These are phyloP conservation scores for Cladosporium austrohemisphaericum DNA, from an alignment of 2,329 filamentous ascomycete species.

Conservation along the genomic window DNA sequence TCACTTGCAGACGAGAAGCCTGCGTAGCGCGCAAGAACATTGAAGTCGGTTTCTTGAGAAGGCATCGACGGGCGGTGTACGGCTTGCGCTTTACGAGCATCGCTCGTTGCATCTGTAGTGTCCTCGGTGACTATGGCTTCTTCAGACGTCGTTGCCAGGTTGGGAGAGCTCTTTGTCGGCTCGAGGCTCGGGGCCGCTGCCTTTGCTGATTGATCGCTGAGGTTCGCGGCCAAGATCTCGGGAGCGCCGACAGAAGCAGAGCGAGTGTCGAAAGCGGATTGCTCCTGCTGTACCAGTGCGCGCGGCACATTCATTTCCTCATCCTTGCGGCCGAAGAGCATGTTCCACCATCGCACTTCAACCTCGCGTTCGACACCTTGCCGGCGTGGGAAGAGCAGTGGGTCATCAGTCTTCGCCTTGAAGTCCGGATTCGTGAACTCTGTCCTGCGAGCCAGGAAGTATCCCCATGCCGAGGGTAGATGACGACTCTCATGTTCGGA, in stretches of 20 bases:
- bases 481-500: slow-evolving; percentile 57
- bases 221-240: neutral
- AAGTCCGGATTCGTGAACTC: slow-evolving; percentile 84
- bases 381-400: slow-evolving; percentile 71
- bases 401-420: slow-evolving; percentile 70
- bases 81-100: neutral
- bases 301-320: slow-evolving; percentile 81
- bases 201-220: neutral
- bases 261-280: slow-evolving; percentile 12
- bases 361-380: slow-evolving; percentile 34
- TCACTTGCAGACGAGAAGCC: slow-evolving; percentile 2
- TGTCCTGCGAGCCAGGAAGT: slow-evolving; percentile 75
- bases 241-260: slow-evolving; percentile 1
- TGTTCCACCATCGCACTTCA: slow-evolving; percentile 91
- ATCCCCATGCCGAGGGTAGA: slow-evolving; percentile 90
- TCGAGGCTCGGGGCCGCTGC: slow-evolving; percentile 6
- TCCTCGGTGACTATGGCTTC: neutral
- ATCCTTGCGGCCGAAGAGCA: slow-evolving; percentile 79
- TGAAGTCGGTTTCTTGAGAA: slow-evolving; percentile 14
- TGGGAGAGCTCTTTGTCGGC: neutral
- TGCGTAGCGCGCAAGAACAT: slow-evolving; percentile 14
- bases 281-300: slow-evolving; percentile 14
- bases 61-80: slow-evolving; percentile 7
- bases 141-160: neutral
- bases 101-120: neutral